Percentiles rank a stretch among this genome's conserved stretches.
Conservation (phyloP, 2,329 filamentous ascomycete genomes). For the Fusarium heterosporum region DNA sequence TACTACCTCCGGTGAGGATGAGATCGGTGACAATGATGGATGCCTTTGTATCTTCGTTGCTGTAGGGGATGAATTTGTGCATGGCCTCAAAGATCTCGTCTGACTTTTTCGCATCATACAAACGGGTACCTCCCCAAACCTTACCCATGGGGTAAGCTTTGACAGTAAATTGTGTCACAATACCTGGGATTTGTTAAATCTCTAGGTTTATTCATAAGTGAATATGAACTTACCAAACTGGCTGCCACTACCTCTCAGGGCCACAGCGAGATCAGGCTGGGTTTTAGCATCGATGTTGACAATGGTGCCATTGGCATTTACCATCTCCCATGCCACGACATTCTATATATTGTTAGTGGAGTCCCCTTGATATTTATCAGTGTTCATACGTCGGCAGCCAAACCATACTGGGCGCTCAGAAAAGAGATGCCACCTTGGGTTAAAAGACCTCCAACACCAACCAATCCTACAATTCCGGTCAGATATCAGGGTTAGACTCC, state of each 20-base stretch:
- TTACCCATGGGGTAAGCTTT: conserved; percentile 7
- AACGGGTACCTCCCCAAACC: conserved; percentile 19
- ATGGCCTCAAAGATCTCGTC: conserved; percentile 20
- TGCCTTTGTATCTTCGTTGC: conserved; percentile 7
- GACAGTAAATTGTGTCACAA: conserved; percentile 14
- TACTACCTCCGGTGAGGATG: background rate
- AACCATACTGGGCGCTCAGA: conserved; percentile 21
- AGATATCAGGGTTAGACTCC: too few species aligned
- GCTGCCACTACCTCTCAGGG: conserved; percentile 21
- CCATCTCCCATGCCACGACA: conserved; percentile 20
- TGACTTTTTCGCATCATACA: conserved; percentile 7
- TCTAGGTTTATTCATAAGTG: rapidly evolving
- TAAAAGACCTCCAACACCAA: conserved; percentile 24
- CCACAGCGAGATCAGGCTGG: conserved; percentile 20
- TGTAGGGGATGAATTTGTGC: conserved; percentile 24
- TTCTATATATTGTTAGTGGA: conserved; percentile 1
- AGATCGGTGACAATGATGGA: conserved; percentile 14
- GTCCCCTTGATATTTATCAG: rapidly evolving
- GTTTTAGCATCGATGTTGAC: background rate
- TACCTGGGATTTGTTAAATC: background rate
- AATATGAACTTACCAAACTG: conserved; percentile 11
- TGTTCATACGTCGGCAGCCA: conserved; percentile 22
- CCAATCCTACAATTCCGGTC: background rate
- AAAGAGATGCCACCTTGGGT: conserved; percentile 24
- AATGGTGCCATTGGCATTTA: conserved; percentile 20